Base-by-base conservation (phyloP, 176 grass and related monocot species). In the Avena atlantica region DNA sequence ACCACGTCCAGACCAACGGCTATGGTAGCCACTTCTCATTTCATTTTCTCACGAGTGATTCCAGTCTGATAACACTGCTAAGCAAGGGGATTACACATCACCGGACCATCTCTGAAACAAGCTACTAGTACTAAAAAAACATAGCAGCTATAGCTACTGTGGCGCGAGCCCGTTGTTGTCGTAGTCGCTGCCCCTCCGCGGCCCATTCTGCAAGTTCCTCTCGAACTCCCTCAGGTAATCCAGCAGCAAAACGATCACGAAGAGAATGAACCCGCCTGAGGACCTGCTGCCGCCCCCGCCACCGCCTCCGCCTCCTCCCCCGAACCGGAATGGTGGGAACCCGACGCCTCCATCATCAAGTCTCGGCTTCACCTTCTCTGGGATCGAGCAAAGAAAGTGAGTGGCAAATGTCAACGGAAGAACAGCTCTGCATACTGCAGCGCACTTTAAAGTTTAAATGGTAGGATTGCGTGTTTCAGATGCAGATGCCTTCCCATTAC, bases 211-310 rank as follows among this genome's bases (percentile, higher is more conserved):
- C 57, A 87, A 58, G 81, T 78, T 91, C 56, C 83, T 85, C 76
- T 91, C 90, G 16, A 91, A 82, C 64, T 91, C 90, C 86, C 36
- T 85, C 52, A 82, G 70, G 52, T 86, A 91, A 55, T 91, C 90
- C 23, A 91, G 70, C n/a, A 91, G 72, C 86, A 88, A 71, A 23
- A 88, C 78, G 23, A 91, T 85, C 53, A 91, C 70, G 19, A 82
- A 91, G 55, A 91, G 90, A 62, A 91, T 85, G 73, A 91, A 86
- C 29, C 90, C 90, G 6, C 90, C 86, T 0, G 82, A 88, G 8
- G 90, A 91, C 25, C 63, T 82, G 77, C 82, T 71, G 82, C 90
- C 86, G 0, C 86, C 86, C 2, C 90, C 86, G 0, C 90, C 86
- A 0, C 90, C 86, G 0, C 90, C 90, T 0, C 86, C 90, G 0